Percentiles rank a stretch among this genome's conserved stretches.
phyloP scores from a whole-genome alignment of 2,329 filamentous ascomycete genomes.

The Monilinia fructicola region DNA sequence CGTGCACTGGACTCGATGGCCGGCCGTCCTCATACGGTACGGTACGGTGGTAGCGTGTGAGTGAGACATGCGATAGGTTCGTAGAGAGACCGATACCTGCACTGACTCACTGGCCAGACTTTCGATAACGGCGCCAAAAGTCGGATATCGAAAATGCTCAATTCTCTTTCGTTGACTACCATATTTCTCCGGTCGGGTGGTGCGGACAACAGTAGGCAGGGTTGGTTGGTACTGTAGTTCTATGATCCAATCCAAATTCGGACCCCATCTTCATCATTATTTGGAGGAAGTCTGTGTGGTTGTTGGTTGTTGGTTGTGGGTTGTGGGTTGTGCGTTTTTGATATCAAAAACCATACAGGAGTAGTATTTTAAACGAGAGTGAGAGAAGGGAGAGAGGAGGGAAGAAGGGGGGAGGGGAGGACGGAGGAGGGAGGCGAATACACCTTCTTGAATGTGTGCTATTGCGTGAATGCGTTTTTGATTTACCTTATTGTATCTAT shows the following conservation, averaged over 20 bases:
- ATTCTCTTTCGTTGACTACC: constrained; percentile 1
- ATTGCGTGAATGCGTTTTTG: too few species aligned
- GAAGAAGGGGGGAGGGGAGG: too few species aligned
- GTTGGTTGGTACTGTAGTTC: constrained; percentile 4
- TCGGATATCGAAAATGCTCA: neutral
- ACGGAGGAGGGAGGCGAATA: neutral
- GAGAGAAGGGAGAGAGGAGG: neutral
- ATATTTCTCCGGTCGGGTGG: constrained; percentile 18
- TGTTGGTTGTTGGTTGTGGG: too few species aligned
- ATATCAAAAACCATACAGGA: too few species aligned
- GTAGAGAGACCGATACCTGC: constrained; percentile 1
- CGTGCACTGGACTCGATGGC: neutral
- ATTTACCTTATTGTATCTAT: too few species aligned
- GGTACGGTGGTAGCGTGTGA: neutral
- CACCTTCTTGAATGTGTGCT: neutral
- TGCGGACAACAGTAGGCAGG: constrained; percentile 3
- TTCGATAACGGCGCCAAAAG: constrained; percentile 4
- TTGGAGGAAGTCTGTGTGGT: constrained; percentile 1
- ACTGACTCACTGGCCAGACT: neutral
- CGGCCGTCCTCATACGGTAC: neutral
- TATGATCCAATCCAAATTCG: neutral
- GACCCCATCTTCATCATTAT: neutral
- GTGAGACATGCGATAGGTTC: constrained; percentile 9
- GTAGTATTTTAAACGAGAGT: neutral
- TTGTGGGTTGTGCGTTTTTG: too few species aligned